Evolutionary conservation across 202 grass and related monocot species (phyloP).

Genomic region (Zoysia matrella): DNA sequence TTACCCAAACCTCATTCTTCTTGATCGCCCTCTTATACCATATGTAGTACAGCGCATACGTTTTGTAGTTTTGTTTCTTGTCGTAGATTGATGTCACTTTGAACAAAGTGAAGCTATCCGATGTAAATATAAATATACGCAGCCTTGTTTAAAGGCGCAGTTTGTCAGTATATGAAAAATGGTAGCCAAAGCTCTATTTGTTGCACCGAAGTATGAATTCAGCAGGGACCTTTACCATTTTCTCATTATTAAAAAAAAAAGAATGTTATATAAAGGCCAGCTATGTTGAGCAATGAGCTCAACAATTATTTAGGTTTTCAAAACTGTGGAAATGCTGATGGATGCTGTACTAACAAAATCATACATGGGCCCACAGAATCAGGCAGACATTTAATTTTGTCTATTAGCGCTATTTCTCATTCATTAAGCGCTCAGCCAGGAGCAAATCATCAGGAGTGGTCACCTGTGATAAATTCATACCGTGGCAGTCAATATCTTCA

Average conservation of each 20-base stretch:
- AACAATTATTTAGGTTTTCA: constrained; percentile 6
- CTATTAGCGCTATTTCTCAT: constrained; percentile 25
- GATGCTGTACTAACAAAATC: background rate
- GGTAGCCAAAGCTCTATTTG: background rate
- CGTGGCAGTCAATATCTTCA: constrained; percentile 7
- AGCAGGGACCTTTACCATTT: background rate
- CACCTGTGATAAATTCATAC: constrained; percentile 60
- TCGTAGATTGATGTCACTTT: background rate
- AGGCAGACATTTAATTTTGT: background rate
- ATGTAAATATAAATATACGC: background rate
- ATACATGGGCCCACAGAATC: constrained; percentile 1
- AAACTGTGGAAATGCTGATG: constrained; percentile 12
- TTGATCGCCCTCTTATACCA: background rate
- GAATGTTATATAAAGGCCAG: constrained; percentile 28
- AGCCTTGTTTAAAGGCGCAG: background rate
- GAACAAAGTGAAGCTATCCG: constrained; percentile 10
- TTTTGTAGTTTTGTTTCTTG: constrained; percentile 5
- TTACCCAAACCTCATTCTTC: constrained; percentile 5
- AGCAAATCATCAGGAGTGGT: constrained; percentile 94
- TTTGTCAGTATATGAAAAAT: background rate
- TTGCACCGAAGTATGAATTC: constrained; percentile 14
- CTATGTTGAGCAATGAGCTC: background rate
- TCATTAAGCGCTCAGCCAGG: constrained; percentile 80
- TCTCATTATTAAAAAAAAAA: constrained; percentile 7
- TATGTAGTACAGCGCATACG: too few relatives aligned